Conservation (phyloP, 371 early-diverging fungal species). For the Apophysomyces sp. region DNA sequence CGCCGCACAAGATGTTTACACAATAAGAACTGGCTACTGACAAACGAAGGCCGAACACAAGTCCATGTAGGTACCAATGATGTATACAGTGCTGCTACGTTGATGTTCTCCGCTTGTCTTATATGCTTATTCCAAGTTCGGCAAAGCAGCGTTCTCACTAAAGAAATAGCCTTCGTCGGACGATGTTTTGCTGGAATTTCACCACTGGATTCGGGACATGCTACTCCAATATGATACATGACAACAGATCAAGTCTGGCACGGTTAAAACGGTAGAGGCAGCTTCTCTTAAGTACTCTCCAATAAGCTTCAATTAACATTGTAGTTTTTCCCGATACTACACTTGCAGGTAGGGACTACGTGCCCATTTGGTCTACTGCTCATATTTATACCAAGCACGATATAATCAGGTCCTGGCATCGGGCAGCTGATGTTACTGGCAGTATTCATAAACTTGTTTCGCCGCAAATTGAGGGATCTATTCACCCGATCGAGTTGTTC, state of each 20-base stretch:
- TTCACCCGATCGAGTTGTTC: neutral
- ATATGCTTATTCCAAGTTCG: neutral
- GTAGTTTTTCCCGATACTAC: neutral
- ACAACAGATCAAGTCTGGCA: neutral
- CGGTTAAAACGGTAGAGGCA: neutral
- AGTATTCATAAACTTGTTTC: neutral
- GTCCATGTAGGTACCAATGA: neutral
- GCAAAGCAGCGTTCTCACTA: neutral
- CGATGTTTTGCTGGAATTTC: neutral
- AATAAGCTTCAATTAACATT: slow-evolving; percentile 4
- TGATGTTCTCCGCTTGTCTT: neutral
- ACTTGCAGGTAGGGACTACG: neutral
- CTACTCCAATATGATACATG: neutral
- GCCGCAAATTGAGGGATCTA: neutral
- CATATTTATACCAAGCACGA: neutral
- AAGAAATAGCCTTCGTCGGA: neutral
- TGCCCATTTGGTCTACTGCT: neutral
- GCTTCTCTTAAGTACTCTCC: neutral
- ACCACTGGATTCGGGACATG: neutral
- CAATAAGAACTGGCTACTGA: neutral
- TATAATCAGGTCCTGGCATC: slow-evolving; percentile 3
- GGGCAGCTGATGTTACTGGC: neutral
- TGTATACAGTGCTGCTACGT: neutral
- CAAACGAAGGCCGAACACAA: neutral
- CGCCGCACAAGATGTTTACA: neutral